Base-by-base conservation (phyloP, 2,329 filamentous ascomycete species). In the Rutstroemia sydowiana region DNA sequence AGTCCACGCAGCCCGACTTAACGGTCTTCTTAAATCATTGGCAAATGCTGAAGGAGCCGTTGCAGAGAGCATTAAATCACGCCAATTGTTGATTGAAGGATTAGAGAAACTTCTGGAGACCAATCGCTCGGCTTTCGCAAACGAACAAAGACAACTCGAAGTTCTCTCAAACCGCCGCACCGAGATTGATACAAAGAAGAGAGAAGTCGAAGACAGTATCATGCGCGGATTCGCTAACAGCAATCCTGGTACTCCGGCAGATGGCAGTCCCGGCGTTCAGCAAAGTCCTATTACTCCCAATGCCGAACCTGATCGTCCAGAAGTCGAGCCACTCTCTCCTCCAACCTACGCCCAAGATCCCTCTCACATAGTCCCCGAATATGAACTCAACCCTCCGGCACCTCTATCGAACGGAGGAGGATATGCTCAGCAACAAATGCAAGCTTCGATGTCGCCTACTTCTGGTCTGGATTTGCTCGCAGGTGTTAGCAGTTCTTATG, bases 21-120 rank as follows among this genome's bases (percentile, higher is more conserved):
- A 88, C 58, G 87, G 88, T 2, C 76, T 98, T n/a, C 77, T 97
- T 49, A 96, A 93, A 72, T 87, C 84, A 6, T 77, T 98, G 16
- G 88, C 89, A 18, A 88, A 81, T 57, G 93, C 93, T 3, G 91
- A 98, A 69, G 88, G 82, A 50, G 90, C 92, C 0, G 87, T 97
- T 1, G 84, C 87, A 2, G 89, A 95, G 62, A 88, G 87, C 59
- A 88, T 98, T 66, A 91, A 92, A 65, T 88, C 90, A 2, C 84
- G 93, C 13, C 80, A 82, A 58, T 79, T 81, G 9, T 76, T 98
- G 26, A 84, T 97, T 34, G 77, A 79, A 26, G 89, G 84, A 1
- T 74, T 98, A 5, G 89, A 96, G 70, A 89, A 87, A 64, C 75
- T 97, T 11, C 75, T 97, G 1, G 81, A 85, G 50, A 78, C 79